phyloP scores from a whole-genome alignment of 78 protist genomes.

The Trichosphaerium sp. region DNA sequence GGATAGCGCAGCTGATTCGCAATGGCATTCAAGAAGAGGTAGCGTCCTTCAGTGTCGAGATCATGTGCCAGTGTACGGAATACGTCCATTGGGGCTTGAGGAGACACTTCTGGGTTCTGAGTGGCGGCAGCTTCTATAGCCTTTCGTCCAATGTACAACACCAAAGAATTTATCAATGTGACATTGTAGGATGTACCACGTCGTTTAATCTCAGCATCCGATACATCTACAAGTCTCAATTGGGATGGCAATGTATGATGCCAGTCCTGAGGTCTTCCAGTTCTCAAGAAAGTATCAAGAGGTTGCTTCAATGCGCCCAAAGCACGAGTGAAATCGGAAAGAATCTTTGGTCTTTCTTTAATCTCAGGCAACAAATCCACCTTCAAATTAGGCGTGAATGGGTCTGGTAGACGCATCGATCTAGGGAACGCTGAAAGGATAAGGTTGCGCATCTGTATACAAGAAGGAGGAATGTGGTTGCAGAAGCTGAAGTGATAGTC shows the following conservation, averaged over 20 bases:
- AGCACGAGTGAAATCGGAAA: conserved; percentile 23
- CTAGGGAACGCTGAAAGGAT: conserved; percentile 92
- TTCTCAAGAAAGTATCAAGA: conserved; percentile 56
- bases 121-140: conserved; percentile 43
- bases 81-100: conserved; percentile 68
- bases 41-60: conserved; percentile 87
- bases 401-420: conserved; percentile 91
- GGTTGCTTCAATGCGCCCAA: no score
- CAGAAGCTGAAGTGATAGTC: conserved; percentile 84
- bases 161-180: conserved; percentile 84
- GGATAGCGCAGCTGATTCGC: conserved; percentile 97
- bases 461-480: conserved; percentile 85
- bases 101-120: neutral
- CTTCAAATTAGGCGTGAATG: conserved; percentile 84
- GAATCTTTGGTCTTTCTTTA: conserved; percentile 63
- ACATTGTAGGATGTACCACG: conserved; percentile 56
- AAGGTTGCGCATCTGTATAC: conserved; percentile 92
- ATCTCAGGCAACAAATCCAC: conserved; percentile 88
- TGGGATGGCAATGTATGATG: conserved; percentile 19
- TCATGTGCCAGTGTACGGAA: conserved; percentile 53
- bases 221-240: neutral
- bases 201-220: conserved; percentile 11
- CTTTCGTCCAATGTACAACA: conserved; percentile 55
- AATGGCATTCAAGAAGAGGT: conserved; percentile 79
- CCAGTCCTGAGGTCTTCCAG: no score